These are phyloP conservation scores for Streptanthus diversifolius DNA, from an alignment of 345 rosid species.

Conservation along the genomic window DNA sequence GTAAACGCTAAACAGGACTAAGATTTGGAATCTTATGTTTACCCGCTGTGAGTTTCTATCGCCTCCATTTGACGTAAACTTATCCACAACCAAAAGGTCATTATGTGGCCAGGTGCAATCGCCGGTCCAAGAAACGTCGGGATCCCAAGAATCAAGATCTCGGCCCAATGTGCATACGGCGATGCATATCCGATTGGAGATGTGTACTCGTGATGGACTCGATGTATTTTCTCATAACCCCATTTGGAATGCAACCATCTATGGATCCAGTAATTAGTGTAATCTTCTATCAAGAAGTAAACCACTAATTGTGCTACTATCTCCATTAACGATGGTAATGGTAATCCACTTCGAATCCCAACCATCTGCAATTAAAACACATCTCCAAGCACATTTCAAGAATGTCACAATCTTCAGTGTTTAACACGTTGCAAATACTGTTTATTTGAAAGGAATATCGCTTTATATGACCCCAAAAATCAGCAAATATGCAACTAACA, in stretches of 20 bases:
- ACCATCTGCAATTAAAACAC: conserved; percentile 41
- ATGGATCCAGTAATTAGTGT: conserved; percentile 78
- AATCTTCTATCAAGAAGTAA: conserved; percentile 74
- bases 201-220: conserved; percentile 66
- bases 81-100: conserved; percentile 79
- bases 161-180: conserved; percentile 85
- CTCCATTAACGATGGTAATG: conserved; percentile 76
- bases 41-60: conserved; percentile 85
- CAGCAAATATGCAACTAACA: neutral
- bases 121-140: conserved; percentile 87
- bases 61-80: conserved; percentile 76
- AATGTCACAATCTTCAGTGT: neutral
- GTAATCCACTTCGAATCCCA: conserved; percentile 61
- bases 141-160: conserved; percentile 65
- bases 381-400: neutral
- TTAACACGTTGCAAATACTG: neutral
- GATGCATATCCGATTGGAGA: conserved; percentile 75
- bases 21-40: neutral
- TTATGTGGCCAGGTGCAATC: conserved; percentile 70
- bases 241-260: conserved; percentile 63
- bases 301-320: conserved; percentile 56
- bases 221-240: conserved; percentile 73
- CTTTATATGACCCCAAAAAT: neutral
- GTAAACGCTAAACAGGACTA: neutral
- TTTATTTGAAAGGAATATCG: neutral